Evolutionary conservation across 805 yeast species (phyloP).

Genomic region (Teunomyces atbi): DNA sequence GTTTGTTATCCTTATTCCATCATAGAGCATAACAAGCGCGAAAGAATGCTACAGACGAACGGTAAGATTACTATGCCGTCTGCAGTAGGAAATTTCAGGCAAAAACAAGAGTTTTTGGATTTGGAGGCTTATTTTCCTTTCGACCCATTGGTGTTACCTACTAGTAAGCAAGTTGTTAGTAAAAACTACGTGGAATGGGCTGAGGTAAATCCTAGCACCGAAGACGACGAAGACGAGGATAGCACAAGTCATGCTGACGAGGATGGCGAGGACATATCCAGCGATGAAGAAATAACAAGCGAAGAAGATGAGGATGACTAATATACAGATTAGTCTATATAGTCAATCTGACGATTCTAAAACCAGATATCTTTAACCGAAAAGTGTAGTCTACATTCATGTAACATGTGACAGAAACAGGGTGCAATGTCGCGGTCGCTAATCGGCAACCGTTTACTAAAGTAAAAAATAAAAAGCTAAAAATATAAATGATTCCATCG

Average conservation of each 20-base stretch:
- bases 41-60: constrained; percentile 50
- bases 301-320: constrained; percentile 18
- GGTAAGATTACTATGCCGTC: constrained; percentile 33
- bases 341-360: not conserved
- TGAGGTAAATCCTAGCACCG: constrained; percentile 47
- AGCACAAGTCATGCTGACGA: constrained; percentile 28
- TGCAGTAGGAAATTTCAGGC: constrained; percentile 43
- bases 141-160: constrained; percentile 80
- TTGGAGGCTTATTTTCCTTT: constrained; percentile 95
- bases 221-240: constrained; percentile 53
- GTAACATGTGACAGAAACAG: not conserved
- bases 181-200: constrained; percentile 72
- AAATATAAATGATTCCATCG: constrained; percentile 15
- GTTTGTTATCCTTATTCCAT: constrained; percentile 92
- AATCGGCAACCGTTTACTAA: not conserved
- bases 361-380: not conserved
- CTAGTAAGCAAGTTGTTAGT: constrained; percentile 53
- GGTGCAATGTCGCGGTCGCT: not conserved
- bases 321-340: not conserved
- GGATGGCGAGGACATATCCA: constrained; percentile 18
- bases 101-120: constrained; percentile 80
- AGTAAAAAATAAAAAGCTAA: constrained; percentile 1
- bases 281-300: constrained; percentile 20
- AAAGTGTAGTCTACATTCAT: not conserved
- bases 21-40: constrained; percentile 84